Evolutionary conservation across 2,329 filamentous ascomycete genomes (phyloP), one percentile per base, ranked within the genome.

Genomic region (Sporothrix inflata): DNA sequence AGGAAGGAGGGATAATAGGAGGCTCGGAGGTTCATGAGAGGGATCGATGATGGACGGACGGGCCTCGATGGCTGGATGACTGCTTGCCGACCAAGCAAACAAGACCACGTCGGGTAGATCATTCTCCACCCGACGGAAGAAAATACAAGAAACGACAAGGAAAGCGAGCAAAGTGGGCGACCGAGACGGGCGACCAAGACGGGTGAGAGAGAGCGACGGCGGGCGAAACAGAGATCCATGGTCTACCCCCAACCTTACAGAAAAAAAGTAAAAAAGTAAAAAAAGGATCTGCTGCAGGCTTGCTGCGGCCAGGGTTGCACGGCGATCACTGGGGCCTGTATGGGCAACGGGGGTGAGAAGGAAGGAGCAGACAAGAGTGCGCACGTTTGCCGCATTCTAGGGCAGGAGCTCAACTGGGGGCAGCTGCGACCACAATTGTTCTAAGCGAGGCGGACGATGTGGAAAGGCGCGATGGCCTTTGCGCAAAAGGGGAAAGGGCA

Each of bases 401-500:
- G 27, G 53, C 27, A 19, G 53, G n/a, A n/a, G n/a, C n/a, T n/a
- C n/a, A n/a, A n/a, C n/a, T n/a, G n/a, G n/a, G n/a, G n/a, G 21
- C 21, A 16, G 11, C 11, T 55, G 51, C 4, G 51, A 55, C 24
- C 24, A 14, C 24, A 14, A 42, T 27, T 27, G 27, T 57, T 16
- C 6, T 57, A 19, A 42, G 57, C 57, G 34, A 61, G n/a, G 57
- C 14, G 57, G 57, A 14, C 16, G 24, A 60, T n/a, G 3, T 21
- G 34, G 30, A 16, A 61, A 40, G 57, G 57, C 57, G 34, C 30
- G 30, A 60, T n/a, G 55, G 7, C 34, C n/a, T 16, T 40, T 61
- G 57, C 27, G 57, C 57, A 40, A 61, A 61, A 40, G 57, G 40
- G 57, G 57, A 61, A 61, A 61, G 57, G 16, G 34, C 30, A 61